phyloP scores from a whole-genome alignment of 257 asterid species.

The Rubia yunnanensis region DNA sequence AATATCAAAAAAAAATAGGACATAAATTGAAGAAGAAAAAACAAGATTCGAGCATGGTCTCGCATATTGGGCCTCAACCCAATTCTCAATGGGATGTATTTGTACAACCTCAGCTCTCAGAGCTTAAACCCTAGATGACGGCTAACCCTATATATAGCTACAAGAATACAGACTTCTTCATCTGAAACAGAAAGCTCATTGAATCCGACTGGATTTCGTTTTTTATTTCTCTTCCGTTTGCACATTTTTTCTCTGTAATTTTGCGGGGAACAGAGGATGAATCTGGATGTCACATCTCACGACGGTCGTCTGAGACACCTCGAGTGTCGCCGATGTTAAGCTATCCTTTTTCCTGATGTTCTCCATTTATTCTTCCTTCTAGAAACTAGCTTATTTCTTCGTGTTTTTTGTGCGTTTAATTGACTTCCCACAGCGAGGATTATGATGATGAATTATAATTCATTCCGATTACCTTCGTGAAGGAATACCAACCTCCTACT shows the following conservation, averaged over 20 bases:
- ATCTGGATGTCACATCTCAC: slow-evolving; percentile 58
- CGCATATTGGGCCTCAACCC: no score
- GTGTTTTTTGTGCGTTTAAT: background rate
- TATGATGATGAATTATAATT: slow-evolving; percentile 34
- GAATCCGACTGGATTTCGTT: no score
- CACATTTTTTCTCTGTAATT: background rate
- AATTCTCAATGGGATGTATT: background rate
- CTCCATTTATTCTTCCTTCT: background rate
- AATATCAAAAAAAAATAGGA: no score
- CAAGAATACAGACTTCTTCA: no score
- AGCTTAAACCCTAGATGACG: background rate
- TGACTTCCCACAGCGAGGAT: slow-evolving; percentile 16
- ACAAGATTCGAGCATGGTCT: no score
- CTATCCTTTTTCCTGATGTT: slow-evolving; percentile 57
- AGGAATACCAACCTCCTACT: slow-evolving; percentile 74
- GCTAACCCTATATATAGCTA: background rate
- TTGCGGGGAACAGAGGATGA: slow-evolving; percentile 39
- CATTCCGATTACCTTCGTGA: slow-evolving; percentile 51
- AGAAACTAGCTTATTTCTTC: background rate
- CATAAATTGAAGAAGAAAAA: no score
- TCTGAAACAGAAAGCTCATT: no score
- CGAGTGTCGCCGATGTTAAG: slow-evolving; percentile 45
- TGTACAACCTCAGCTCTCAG: background rate
- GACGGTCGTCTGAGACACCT: slow-evolving; percentile 77
- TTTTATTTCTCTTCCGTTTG: no score